Base-by-base conservation (phyloP, 768 basidiomycete species). In the Favolaschia claudopus region DNA sequence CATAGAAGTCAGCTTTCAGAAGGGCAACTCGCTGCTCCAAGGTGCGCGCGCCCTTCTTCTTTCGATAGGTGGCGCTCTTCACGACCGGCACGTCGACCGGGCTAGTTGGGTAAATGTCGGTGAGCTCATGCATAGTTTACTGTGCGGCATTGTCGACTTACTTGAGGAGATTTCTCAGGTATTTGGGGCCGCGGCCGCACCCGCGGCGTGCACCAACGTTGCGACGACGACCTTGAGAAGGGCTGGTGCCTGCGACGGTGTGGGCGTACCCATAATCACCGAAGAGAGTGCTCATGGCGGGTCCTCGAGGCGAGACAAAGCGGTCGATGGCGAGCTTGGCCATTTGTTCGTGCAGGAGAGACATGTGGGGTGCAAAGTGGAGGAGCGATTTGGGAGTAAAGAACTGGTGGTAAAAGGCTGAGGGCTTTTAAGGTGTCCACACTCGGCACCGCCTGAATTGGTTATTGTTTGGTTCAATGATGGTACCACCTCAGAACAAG, bases 31-130 rank as follows among this genome's bases (percentile, higher is more conserved):
- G 51, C 51, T 54, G 34, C 14, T 31, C 38, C 31, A 39, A 45
- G 3, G 24, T 48, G 38, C 25, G 38, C 4, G 38, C 36, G 13
- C 24, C 45, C 45, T 60, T 60, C 27, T 60, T 56, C 32, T 47
- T 37, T 33, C 43, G 51, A 28, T 33, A 34, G 17, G 5, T 31
- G 5, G 28, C 20, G 8, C 28, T 33, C 27, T 5, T n/a, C n/a
- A n/a, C n/a, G n/a, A n/a, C n/a, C n/a, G 56, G 56, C 40, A 29
- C 14, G 47, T 48, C 49, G 1, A 3, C 42, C 7, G 25, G 34
- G 8, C 36, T 10, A 12, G 47, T 43, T 1, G 4, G 2, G 0
- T 31, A 33, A 28, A 42, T 58, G 56, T 33, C 48, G 25, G 47
- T 58, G 20, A n/a, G 13, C 8, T n/a, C 22, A 15, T 33, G 2